Conservation (phyloP, 192 early-diverging fungal genomes). For the Coemansia sp. region DNA sequence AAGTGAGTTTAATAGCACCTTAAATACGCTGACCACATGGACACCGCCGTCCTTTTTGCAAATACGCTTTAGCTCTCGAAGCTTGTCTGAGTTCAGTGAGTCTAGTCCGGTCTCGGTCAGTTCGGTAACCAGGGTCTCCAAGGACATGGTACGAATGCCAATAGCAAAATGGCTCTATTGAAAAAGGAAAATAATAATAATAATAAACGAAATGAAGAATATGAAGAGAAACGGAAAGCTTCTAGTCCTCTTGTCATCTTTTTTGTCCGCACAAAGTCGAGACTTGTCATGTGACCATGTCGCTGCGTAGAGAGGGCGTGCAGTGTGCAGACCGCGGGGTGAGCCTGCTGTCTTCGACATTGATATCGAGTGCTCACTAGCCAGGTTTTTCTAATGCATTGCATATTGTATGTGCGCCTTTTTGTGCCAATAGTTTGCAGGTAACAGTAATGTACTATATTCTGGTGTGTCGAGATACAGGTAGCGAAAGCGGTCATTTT, state of each 20-base stretch:
- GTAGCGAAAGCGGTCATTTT: too few relatives aligned
- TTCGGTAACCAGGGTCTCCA: conserved; percentile 27
- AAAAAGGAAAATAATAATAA: not conserved
- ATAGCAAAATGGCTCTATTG: not conserved
- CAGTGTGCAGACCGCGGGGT: not conserved
- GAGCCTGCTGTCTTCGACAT: not conserved
- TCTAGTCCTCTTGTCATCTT: too few relatives aligned
- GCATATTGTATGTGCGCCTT: too few relatives aligned
- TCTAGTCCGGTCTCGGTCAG: conserved; percentile 28
- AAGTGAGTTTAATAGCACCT: conserved; percentile 15
- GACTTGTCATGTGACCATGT: not conserved
- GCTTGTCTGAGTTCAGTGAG: conserved; percentile 15
- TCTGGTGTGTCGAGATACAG: too few relatives aligned
- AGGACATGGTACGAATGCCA: conserved; percentile 7
- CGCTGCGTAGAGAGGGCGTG: not conserved
- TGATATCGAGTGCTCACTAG: conserved; percentile 8
- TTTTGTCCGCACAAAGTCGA: not conserved
- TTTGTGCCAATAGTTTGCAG: too few relatives aligned
- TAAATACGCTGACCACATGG: not conserved
- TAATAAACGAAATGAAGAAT: not conserved
- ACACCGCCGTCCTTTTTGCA: conserved; percentile 20
- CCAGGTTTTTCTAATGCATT: not conserved
- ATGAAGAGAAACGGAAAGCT: not conserved
- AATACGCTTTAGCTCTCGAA: conserved; percentile 24
- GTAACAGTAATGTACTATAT: too few relatives aligned